A percentile compares a stretch with the other conserved stretches of the same genome.
Evolutionary conservation across 1,284 basidiomycete species (phyloP).

Genomic region (Earliella scabrosa): DNA sequence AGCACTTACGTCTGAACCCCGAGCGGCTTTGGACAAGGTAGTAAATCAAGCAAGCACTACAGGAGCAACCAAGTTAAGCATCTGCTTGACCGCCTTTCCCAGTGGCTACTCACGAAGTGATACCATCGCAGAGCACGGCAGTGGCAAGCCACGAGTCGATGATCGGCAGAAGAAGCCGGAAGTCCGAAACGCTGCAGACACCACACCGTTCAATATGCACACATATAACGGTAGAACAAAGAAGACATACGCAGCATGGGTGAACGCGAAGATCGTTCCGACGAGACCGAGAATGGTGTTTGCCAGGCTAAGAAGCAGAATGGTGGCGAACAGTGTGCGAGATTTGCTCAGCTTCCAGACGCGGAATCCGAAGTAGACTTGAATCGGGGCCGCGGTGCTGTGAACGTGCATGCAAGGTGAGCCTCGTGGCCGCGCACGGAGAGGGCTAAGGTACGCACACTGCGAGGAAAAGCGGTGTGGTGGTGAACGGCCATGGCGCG

Average conservation of each 20-base stretch:
- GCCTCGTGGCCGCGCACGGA: too few species aligned
- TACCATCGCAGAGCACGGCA: constrained; percentile 19
- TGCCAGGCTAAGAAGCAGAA: constrained; percentile 28
- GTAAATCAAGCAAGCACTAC: constrained; percentile 4
- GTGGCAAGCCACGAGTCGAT: constrained; percentile 26
- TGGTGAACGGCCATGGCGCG: constrained; percentile 37
- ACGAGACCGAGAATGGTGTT: constrained; percentile 27
- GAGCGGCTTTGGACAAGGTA: constrained; percentile 3
- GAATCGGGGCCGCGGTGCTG: constrained; percentile 40
- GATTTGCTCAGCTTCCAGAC: constrained; percentile 35
- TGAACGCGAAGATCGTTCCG: constrained; percentile 19
- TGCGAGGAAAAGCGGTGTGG: constrained; percentile 36
- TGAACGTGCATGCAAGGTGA: background rate
- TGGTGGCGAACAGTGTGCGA: constrained; percentile 26
- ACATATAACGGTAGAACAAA: too few species aligned
- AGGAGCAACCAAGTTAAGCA: background rate
- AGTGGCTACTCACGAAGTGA: constrained; percentile 20
- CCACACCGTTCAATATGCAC: background rate
- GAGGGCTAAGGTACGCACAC: constrained; percentile 27
- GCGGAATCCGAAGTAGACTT: constrained; percentile 40
- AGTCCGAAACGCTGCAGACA: constrained; percentile 15
- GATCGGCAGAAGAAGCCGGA: constrained; percentile 20
- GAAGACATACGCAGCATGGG: constrained; percentile 24
- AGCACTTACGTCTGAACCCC: constrained; percentile 9
- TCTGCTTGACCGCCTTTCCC: background rate